Evolutionary conservation across 768 basidiomycete species (phyloP).

Genomic region (Naganishia onofrii): DNA sequence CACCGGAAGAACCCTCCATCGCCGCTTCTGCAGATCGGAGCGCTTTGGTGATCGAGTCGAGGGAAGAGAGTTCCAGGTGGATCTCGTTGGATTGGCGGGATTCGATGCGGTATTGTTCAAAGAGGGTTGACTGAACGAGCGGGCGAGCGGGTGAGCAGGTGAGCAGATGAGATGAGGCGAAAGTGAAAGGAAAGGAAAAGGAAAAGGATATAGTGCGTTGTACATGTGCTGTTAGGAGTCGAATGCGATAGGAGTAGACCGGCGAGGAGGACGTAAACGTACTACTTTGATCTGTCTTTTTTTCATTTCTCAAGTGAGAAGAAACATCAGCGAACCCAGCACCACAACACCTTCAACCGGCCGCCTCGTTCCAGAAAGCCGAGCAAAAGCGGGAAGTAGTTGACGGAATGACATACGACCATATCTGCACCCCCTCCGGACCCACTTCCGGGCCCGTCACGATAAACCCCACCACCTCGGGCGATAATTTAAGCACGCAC

Average conservation of each 20-base stretch:
- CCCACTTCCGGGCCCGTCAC: slow-evolving; percentile 48
- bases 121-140: slow-evolving; percentile 39
- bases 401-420: slow-evolving; percentile 46
- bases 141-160: too few relatives aligned
- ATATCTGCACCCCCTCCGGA: slow-evolving; percentile 50
- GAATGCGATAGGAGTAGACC: too few relatives aligned
- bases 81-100: slow-evolving; percentile 48
- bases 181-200: too few relatives aligned
- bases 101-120: slow-evolving; percentile 48
- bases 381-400: background rate
- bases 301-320: too few relatives aligned
- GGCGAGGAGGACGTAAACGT: slow-evolving; percentile 5
- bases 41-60: slow-evolving; percentile 47
- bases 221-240: too few relatives aligned
- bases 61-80: slow-evolving; percentile 44
- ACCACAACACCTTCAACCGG: too few relatives aligned
- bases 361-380: background rate
- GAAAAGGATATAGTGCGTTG: too few relatives aligned
- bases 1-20: background rate
- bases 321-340: too few relatives aligned
- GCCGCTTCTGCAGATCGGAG: slow-evolving; percentile 46
- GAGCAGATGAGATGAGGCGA: too few relatives aligned
- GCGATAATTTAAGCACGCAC: slow-evolving; percentile 45
- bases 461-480: slow-evolving; percentile 48
- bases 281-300: slow-evolving; percentile 47